Conservation (phyloP, 345 rosid species). For the Citrus sinensis region DNA sequence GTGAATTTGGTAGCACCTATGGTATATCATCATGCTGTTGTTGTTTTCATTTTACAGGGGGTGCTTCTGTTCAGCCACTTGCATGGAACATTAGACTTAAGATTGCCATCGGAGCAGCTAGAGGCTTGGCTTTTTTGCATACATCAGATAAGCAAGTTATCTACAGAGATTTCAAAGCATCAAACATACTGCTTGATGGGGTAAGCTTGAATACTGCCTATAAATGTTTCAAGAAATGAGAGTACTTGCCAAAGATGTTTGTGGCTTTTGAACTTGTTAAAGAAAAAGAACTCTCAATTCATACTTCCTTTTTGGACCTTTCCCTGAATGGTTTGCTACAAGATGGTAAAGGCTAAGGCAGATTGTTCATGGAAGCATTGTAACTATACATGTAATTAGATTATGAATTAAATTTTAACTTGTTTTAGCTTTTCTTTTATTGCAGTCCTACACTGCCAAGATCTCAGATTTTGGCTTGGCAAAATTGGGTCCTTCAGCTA, state of each 20-base stretch:
- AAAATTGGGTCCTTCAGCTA: slow-evolving; percentile 90
- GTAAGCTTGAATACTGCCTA: slow-evolving; percentile 30
- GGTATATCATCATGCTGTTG: neutral
- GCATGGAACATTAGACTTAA: slow-evolving; percentile 69
- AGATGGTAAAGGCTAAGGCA: neutral
- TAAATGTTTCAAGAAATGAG: neutral
- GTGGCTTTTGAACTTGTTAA: neutral
- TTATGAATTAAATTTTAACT: neutral
- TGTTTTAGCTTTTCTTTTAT: neutral
- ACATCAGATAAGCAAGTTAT: slow-evolving; percentile 83
- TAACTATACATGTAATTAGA: neutral
- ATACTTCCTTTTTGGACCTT: neutral
- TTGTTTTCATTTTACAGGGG: slow-evolving; percentile 43
- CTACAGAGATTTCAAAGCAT: slow-evolving; percentile 90
- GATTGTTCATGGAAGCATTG: neutral
- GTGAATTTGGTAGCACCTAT: neutral
- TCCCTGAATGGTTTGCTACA: neutral
- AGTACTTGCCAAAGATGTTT: neutral
- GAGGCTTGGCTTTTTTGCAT: slow-evolving; percentile 76
- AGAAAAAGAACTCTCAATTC: neutral
- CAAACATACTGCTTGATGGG: slow-evolving; percentile 88
- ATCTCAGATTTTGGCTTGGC: slow-evolving; percentile 96
- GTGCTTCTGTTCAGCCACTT: slow-evolving; percentile 76
- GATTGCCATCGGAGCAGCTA: slow-evolving; percentile 81
- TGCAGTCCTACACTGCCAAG: slow-evolving; percentile 83